Conservation (phyloP, 805 yeast genomes). For the Candida easanensis region DNA sequence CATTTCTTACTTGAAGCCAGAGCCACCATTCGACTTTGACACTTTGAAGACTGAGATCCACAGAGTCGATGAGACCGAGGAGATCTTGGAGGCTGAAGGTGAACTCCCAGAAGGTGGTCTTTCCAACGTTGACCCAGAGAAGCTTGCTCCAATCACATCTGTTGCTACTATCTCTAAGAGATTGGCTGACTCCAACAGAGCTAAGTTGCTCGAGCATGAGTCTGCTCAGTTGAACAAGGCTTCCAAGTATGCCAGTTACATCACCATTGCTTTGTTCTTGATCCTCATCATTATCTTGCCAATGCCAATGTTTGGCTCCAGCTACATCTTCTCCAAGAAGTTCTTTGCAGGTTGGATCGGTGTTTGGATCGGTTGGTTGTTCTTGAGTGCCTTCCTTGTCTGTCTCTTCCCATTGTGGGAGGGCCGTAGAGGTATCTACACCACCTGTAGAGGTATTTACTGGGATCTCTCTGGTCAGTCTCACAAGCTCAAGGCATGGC, state of each 20-base stretch:
- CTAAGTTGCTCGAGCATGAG: conserved; percentile 44
- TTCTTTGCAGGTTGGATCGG: conserved; percentile 90
- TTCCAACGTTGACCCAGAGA: conserved; percentile 16
- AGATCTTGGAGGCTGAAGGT: conserved; percentile 46
- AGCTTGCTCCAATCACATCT: conserved; percentile 30
- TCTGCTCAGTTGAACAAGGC: conserved; percentile 49
- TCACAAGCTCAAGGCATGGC: conserved; percentile 74
- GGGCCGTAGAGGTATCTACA: conserved; percentile 64
- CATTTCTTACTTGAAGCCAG: conserved; percentile 63
- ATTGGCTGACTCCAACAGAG: conserved; percentile 24
- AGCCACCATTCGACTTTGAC: conserved; percentile 75
- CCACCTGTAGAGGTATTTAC: conserved; percentile 71
- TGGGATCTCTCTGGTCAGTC: conserved; percentile 84
- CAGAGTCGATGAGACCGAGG: conserved; percentile 72
- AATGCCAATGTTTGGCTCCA: conserved; percentile 88
- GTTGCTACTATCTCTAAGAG: conserved; percentile 32
- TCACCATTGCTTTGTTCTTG: conserved; percentile 61
- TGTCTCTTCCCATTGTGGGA: conserved; percentile 70
- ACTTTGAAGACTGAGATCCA: conserved; percentile 50
- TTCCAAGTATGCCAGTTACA: conserved; percentile 55
- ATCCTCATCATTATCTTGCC: conserved; percentile 80
- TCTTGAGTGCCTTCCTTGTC: conserved; percentile 61
- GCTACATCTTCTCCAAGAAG: conserved; percentile 67
- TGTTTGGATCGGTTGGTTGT: conserved; percentile 80
- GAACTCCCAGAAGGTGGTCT: conserved; percentile 13